Percentiles rank a stretch among this genome's conserved stretches.
Conservation (phyloP, 1,139 yeast species). For the Tardiomyces blankii region DNA sequence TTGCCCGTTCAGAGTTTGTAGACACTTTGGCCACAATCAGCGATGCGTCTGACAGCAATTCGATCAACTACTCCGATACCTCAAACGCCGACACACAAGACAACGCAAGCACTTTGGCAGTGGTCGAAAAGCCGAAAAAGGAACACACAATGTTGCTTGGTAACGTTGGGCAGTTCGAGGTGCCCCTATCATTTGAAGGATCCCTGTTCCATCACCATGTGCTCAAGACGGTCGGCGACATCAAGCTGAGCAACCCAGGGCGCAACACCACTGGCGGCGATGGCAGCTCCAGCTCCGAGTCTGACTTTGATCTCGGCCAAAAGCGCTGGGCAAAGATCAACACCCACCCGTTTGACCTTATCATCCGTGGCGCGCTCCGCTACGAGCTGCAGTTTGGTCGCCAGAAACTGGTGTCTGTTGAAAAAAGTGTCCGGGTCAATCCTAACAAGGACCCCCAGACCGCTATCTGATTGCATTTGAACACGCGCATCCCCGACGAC, state of each 20-base stretch:
- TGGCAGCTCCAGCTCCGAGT: constrained; percentile 1
- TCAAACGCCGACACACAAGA: constrained; percentile 9
- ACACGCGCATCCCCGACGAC: not conserved
- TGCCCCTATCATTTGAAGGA: constrained; percentile 67
- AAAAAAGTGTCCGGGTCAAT: constrained; percentile 40
- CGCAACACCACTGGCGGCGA: constrained; percentile 40
- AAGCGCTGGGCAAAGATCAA: constrained; percentile 68
- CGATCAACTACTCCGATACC: constrained; percentile 4
- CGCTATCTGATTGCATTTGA: no score
- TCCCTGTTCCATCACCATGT: constrained; percentile 60
- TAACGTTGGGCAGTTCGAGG: constrained; percentile 50
- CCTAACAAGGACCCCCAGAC: constrained; percentile 26
- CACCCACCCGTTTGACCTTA: constrained; percentile 75
- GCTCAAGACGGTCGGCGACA: constrained; percentile 48
- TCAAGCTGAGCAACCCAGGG: constrained; percentile 70
- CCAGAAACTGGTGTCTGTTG: constrained; percentile 17
- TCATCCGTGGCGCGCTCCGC: constrained; percentile 70
- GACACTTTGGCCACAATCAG: constrained; percentile 12
- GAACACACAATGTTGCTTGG: constrained; percentile 67
- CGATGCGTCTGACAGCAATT: constrained; percentile 1
- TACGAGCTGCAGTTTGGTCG: constrained; percentile 56
- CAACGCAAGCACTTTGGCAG: constrained; percentile 6
- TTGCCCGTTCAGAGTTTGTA: constrained; percentile 65
- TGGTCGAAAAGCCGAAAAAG: not conserved
- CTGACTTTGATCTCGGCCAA: constrained; percentile 15